A percentile compares a stretch with the other conserved stretches of the same genome.
Evolutionary conservation across 148 eudicot genomes (phyloP).

Genomic region (Linanthus parryae): DNA sequence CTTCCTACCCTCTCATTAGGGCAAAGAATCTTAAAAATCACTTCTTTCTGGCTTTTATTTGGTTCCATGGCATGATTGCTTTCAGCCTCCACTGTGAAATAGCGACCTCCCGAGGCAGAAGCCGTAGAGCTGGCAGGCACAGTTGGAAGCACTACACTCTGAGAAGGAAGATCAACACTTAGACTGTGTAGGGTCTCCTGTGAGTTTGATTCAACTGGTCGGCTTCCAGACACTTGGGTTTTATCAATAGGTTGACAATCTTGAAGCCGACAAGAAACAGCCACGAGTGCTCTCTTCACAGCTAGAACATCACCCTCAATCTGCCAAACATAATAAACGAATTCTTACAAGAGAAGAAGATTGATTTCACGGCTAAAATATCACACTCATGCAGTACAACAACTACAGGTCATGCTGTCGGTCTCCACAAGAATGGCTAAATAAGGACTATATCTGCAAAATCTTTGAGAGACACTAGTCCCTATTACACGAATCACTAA

Average conservation of each 20-base stretch:
- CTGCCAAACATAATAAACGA: no score
- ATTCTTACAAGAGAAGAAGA: no score
- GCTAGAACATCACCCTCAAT: constrained; percentile 9
- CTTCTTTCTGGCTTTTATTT: constrained; percentile 27
- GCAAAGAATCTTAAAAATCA: constrained; percentile 57
- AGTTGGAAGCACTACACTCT: constrained; percentile 6
- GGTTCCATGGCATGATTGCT: constrained; percentile 14
- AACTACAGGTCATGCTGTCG: no score
- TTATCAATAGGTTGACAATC: constrained; percentile 7
- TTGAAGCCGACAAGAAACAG: constrained; percentile 4
- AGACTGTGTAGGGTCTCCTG: neutral
- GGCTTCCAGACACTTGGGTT: neutral
- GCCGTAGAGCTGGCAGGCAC: constrained; percentile 12
- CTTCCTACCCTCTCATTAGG: constrained; percentile 48
- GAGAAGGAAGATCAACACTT: neutral
- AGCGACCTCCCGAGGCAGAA: constrained; percentile 22
- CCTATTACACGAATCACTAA: no score
- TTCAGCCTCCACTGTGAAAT: constrained; percentile 26
- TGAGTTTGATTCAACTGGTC: neutral
- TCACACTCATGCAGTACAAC: no score
- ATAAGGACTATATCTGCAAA: no score
- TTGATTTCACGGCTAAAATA: no score
- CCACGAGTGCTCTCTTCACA: constrained; percentile 9
- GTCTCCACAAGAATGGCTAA: no score
- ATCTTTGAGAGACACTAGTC: no score